phyloP scores from a whole-genome alignment of 768 basidiomycete species.

The Epithele typhae region DNA sequence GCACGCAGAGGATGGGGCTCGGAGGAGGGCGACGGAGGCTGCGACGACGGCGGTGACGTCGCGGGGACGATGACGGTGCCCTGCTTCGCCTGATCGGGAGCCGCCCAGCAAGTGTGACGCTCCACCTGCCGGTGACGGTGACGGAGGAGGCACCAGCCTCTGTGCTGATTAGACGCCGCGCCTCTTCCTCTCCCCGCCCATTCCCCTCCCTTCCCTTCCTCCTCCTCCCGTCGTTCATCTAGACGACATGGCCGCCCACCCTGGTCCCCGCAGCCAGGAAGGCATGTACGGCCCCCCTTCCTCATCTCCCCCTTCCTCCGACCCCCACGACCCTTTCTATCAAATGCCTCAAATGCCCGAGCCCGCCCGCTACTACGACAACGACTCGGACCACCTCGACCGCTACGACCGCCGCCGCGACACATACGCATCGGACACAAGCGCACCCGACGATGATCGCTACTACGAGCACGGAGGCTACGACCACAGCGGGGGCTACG shows the following conservation, averaged over 20 bases:
- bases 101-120: too few relatives aligned
- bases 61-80: too few relatives aligned
- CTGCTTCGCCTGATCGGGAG: too few relatives aligned
- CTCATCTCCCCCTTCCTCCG: constrained; percentile 55
- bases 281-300: constrained; percentile 60
- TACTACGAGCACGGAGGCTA: constrained; percentile 69
- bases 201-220: constrained; percentile 5
- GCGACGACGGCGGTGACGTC: too few relatives aligned
- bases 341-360: constrained; percentile 30
- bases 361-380: constrained; percentile 56
- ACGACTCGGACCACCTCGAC: constrained; percentile 69
- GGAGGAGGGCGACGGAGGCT: too few relatives aligned
- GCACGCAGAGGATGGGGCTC: too few relatives aligned
- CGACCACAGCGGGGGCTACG: constrained; percentile 60
- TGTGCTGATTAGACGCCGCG: too few relatives aligned
- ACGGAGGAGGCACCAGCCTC: too few relatives aligned
- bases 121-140: too few relatives aligned
- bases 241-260: constrained; percentile 47
- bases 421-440: constrained; percentile 62
- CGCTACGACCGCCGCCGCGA: constrained; percentile 55
- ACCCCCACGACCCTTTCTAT: constrained; percentile 65
- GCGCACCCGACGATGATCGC: constrained; percentile 46
- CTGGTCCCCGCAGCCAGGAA: constrained; percentile 54
- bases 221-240: constrained; percentile 4
- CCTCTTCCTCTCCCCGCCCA: neutral